These are phyloP conservation scores for Ailanthus altissimus DNA, from an alignment of 345 rosid genomes.

Conservation along the genomic window DNA sequence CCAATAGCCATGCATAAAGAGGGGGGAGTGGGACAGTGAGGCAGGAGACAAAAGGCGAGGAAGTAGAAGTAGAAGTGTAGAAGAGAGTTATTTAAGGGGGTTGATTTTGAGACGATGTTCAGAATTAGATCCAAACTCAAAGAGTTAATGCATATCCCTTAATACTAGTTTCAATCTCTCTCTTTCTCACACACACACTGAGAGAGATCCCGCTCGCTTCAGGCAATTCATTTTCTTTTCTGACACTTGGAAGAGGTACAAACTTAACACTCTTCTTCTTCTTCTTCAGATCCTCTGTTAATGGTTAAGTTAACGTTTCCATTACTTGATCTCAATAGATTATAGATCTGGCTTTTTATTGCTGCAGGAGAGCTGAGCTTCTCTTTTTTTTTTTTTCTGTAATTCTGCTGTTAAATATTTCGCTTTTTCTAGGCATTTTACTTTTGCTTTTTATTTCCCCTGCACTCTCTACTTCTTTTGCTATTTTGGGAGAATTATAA, in stretches of 20 bases:
- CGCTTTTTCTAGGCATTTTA: too few species aligned
- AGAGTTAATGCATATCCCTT: background rate
- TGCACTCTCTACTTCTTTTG: background rate
- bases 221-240: too few species aligned
- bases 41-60: background rate
- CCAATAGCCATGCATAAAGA: too few species aligned
- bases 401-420: background rate
- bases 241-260: background rate
- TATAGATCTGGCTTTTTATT: background rate
- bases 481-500: background rate
- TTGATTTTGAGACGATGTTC: background rate
- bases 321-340: background rate
- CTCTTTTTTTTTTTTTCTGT: background rate
- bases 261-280: background rate
- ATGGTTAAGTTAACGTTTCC: background rate
- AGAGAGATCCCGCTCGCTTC: background rate
- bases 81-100: background rate
- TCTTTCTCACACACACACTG: background rate
- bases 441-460: too few species aligned
- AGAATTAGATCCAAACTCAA: background rate
- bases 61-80: slow-evolving; percentile 4
- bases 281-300: background rate
- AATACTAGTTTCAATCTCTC: background rate
- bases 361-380: background rate
- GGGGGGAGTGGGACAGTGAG: background rate